phyloP scores from a whole-genome alignment of 345 rosid species.

The Lepidium sativum region DNA sequence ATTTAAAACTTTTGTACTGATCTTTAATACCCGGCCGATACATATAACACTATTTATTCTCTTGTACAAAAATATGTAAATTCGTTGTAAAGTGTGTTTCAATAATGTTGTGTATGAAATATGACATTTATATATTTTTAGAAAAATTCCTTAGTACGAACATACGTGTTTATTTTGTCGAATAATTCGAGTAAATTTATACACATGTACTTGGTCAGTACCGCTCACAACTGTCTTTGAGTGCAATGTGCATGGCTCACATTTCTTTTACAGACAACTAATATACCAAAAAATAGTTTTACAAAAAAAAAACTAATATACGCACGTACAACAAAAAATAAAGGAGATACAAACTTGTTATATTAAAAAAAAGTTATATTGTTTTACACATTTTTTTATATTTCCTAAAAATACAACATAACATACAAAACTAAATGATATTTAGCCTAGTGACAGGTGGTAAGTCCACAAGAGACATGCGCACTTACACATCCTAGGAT shows the following conservation, averaged over 20 bases:
- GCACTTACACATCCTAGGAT: no score
- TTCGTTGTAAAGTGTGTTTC: neutral
- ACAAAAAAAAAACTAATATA: no score
- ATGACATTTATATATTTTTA: no score
- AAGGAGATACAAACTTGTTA: neutral
- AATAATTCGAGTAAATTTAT: neutral
- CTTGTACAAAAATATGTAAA: neutral
- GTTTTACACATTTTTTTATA: neutral
- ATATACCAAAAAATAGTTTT: neutral
- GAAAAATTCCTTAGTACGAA: no score
- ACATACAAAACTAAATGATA: neutral
- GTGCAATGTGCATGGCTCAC: neutral
- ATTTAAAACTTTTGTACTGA: neutral
- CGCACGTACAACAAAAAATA: neutral
- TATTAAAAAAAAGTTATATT: neutral
- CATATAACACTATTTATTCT: no score
- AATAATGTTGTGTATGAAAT: no score
- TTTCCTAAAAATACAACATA: neutral
- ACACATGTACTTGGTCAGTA: slow-evolving; percentile 12
- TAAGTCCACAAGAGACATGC: no score
- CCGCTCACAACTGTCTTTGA: neutral
- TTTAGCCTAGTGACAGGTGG: no score
- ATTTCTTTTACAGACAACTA: neutral
- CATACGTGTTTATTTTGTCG: no score
- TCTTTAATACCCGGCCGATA: neutral